phyloP scores from a whole-genome alignment of 2,329 filamentous ascomycete species.

The Pseudogymnoascus sp. region DNA sequence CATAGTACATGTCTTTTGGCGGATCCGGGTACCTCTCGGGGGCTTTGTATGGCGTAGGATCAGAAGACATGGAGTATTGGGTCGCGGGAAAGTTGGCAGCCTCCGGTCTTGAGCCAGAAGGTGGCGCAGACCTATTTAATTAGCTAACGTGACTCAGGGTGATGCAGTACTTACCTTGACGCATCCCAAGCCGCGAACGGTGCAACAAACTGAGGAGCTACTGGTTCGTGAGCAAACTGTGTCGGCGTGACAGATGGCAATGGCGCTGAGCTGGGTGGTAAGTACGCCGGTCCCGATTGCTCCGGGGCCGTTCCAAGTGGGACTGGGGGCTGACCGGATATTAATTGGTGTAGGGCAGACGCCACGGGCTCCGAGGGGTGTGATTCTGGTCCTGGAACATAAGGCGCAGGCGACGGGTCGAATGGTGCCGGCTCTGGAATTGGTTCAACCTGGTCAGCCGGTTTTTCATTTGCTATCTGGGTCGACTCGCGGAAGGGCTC shows the following conservation, averaged over 20 bases:
- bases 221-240: neutral
- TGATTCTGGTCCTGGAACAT: slow-evolving; percentile 9
- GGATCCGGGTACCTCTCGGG: slow-evolving; percentile 74
- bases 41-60: slow-evolving; percentile 66
- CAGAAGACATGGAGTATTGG: slow-evolving; percentile 77
- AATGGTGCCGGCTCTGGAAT: slow-evolving; percentile 2
- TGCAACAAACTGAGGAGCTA: slow-evolving; percentile 10
- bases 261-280: neutral
- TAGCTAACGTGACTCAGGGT: slow-evolving; percentile 13
- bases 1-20: slow-evolving; percentile 81
- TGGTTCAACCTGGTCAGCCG: slow-evolving; percentile 5
- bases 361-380: slow-evolving; percentile 13
- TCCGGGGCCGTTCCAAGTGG: slow-evolving; percentile 17
- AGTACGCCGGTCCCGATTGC: neutral
- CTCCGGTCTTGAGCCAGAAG: slow-evolving; percentile 67
- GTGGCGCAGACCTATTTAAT: slow-evolving; percentile 42
- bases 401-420: slow-evolving; percentile 8
- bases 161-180: slow-evolving; percentile 41
- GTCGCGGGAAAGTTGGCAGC: slow-evolving; percentile 73
- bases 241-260: neutral
- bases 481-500: slow-evolving; percentile 20
- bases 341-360: slow-evolving; percentile 15
- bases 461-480: slow-evolving; percentile 16
- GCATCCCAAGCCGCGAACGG: slow-evolving; percentile 35
- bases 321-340: slow-evolving; percentile 17